These are phyloP conservation scores for Phytopythium cucurbitacearum DNA, from an alignment of 352 stramenopile genomes.

Conservation along the genomic window DNA sequence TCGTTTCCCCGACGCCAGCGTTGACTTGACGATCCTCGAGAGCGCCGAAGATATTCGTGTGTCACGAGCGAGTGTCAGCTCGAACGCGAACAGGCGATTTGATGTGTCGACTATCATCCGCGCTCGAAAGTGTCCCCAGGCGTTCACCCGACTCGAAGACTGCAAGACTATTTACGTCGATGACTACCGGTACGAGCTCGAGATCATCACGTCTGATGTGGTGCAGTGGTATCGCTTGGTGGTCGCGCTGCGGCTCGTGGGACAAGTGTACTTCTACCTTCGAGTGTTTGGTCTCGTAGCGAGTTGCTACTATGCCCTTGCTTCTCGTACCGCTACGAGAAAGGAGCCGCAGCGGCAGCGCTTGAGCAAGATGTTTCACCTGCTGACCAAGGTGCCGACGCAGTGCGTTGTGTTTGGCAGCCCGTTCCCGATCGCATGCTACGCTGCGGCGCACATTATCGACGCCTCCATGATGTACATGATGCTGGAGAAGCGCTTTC, in stretches of 20 bases:
- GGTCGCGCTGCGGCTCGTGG: conserved; percentile 16
- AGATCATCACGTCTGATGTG: conserved; percentile 17
- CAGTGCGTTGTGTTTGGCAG: conserved; percentile 50
- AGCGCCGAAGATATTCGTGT: not conserved
- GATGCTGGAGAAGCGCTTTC: conserved; percentile 25
- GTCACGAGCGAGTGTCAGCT: not conserved
- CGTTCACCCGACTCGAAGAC: not conserved
- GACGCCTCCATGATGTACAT: conserved; percentile 38
- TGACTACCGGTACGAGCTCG: conserved; percentile 40
- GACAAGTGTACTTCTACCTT: conserved; percentile 37
- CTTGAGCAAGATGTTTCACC: conserved; percentile 8
- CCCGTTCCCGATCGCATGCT: conserved; percentile 38
- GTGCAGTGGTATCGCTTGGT: conserved; percentile 29
- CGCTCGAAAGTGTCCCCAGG: not conserved
- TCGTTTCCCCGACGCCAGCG: not conserved
- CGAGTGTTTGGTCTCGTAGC: conserved; percentile 24
- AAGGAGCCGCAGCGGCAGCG: not conserved
- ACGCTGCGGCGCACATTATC: conserved; percentile 37
- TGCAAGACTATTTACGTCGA: conserved; percentile 36
- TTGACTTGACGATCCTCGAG: conserved; percentile 1
- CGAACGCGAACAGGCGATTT: not conserved
- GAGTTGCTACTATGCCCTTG: conserved; percentile 24
- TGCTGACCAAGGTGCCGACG: conserved; percentile 38
- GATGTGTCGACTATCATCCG: conserved; percentile 2
- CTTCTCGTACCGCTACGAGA: not conserved